Conservation (phyloP, 2,329 filamentous ascomycete species). For the Sporothrix humicola region DNA sequence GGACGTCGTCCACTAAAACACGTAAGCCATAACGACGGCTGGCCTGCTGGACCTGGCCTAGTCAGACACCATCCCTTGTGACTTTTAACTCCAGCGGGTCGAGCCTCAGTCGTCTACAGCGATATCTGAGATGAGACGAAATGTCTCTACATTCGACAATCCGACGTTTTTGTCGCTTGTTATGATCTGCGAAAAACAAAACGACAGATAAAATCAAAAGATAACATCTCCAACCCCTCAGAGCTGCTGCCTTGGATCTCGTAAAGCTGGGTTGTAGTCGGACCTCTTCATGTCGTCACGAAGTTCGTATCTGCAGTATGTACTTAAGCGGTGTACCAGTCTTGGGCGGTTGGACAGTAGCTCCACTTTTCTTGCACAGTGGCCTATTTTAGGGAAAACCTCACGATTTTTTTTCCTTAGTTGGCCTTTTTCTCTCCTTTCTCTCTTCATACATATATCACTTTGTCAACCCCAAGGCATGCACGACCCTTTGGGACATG, state of each 20-base stretch:
- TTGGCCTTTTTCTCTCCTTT: slow-evolving; percentile 37
- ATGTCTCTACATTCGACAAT: not conserved
- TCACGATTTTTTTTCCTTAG: not conserved
- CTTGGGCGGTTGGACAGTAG: not conserved
- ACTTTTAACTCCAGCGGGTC: not conserved
- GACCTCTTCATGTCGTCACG: not conserved
- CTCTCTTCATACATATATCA: slow-evolving; percentile 52
- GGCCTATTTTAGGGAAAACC: not conserved
- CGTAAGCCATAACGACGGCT: slow-evolving; percentile 26
- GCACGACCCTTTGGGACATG: slow-evolving; percentile 14
- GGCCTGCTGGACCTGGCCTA: not conserved
- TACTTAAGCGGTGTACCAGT: slow-evolving; percentile 10
- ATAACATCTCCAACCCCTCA: not conserved
- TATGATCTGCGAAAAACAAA: not conserved
- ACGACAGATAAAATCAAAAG: not conserved
- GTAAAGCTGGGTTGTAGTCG: not conserved
- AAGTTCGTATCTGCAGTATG: slow-evolving; percentile 29
- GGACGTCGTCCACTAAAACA: not conserved
- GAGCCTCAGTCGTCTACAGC: slow-evolving; percentile 9
- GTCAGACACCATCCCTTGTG: slow-evolving; percentile 6
- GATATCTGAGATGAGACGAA: not conserved
- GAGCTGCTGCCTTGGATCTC: not conserved
- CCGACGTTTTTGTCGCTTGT: not conserved
- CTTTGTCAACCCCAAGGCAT: slow-evolving; percentile 46
- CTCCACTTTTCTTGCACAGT: slow-evolving; percentile 25